These are phyloP conservation scores for Nitzschia inconspicua DNA, from an alignment of 108 stramenopile species.

Conservation along the genomic window DNA sequence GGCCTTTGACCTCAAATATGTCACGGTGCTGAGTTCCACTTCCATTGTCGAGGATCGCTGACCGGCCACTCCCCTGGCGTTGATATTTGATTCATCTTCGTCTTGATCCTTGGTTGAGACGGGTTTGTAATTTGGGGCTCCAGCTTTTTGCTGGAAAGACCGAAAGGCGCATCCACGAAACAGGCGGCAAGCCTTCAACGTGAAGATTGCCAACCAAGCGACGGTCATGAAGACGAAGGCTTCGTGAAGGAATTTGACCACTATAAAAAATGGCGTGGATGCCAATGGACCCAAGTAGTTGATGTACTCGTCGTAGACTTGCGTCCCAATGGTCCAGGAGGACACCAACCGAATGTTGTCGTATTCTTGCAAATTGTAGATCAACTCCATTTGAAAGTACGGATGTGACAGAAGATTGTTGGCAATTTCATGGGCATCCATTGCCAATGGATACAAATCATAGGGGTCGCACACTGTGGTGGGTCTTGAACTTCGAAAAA, in stretches of 20 bases:
- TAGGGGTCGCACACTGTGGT: conserved; percentile 22
- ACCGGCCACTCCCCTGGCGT: too few relatives aligned
- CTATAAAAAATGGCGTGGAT: not conserved
- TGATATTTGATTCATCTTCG: too few relatives aligned
- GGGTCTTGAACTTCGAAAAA: conserved; percentile 5
- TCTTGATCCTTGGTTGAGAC: too few relatives aligned
- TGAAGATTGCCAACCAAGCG: not conserved
- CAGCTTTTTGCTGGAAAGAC: too few relatives aligned
- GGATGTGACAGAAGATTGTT: conserved; percentile 16
- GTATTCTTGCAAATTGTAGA: conserved; percentile 3
- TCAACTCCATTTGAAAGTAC: conserved; percentile 10
- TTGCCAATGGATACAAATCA: conserved; percentile 41
- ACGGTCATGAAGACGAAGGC: conserved; percentile 1
- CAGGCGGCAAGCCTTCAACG: not conserved
- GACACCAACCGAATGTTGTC: conserved; percentile 18
- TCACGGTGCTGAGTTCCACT: too few relatives aligned
- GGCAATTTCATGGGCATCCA: conserved; percentile 19
- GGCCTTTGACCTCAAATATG: too few relatives aligned
- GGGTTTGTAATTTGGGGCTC: too few relatives aligned
- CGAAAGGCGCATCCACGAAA: not conserved
- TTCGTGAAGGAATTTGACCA: not conserved
- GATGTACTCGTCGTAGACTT: conserved; percentile 40
- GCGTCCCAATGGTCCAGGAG: conserved; percentile 51
- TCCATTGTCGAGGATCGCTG: too few relatives aligned
- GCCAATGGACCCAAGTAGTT: conserved; percentile 32